Base-by-base conservation (phyloP, 2,329 filamentous ascomycete genomes). In the Pezicula rhizophila region DNA sequence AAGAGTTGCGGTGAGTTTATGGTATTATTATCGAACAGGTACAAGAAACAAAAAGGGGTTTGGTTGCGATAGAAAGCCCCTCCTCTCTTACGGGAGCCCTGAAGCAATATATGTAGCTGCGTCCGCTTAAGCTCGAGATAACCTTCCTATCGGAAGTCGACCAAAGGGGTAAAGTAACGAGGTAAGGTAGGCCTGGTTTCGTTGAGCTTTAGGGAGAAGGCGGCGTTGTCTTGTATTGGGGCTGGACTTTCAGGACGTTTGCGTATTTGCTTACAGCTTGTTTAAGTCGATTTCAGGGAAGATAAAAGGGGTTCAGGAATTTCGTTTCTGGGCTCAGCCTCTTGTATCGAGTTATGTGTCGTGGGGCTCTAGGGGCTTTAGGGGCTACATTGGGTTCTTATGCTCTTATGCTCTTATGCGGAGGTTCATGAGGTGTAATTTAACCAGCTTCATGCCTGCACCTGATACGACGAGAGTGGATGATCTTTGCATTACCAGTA, bases 381-480 rank as follows among this genome's bases (percentile, higher is more conserved):
- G 18, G 40, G 18, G 25, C 25, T 25, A 25, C n/a, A 23, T 15
- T 28, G 25, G 20, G 17, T 14, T 28, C 11, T 42, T 28, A 42
- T 25, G 40, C 40, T 23, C 35, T n/a, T n/a, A n/a, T n/a, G n/a
- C n/a, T 38, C 2, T 20, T 15, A 42, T 42, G 40, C 20, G 40
- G 40, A 26, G 20, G n/a, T 20, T 42, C 25, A 15, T 26, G 23
- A 26, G 20, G 40, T 26, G 40, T 11, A 42, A 42, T 42, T 15
- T 42, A 26, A 42, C 40, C 23, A 28, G 40, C 40, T 42, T 42
- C 40, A 42, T 42, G 40, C 40, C 25, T 42, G 40, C 40, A 42
- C 40, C 40, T 42, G 40, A 42, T 15, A 42, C 40, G 40, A 2
- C 15, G 20, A 23, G n/a, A n/a, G n/a, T 42, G 40, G 25, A n/a